These are phyloP conservation scores for Mycena metata DNA, from an alignment of 768 basidiomycete species.

Conservation along the genomic window DNA sequence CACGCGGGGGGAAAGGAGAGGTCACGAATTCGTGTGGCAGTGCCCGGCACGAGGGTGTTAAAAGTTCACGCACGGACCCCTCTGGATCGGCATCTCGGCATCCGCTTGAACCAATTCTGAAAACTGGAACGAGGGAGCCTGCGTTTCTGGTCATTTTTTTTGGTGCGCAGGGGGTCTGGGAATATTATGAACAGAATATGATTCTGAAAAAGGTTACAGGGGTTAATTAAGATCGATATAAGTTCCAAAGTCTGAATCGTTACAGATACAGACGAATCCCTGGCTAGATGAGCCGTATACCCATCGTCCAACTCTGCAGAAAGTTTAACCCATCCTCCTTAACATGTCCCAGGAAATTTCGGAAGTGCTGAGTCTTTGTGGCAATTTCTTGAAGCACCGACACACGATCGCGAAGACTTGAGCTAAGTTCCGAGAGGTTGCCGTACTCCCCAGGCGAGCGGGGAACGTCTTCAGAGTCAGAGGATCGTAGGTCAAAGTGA, in stretches of 20 bases:
- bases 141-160: too few species aligned
- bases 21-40: too few species aligned
- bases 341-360: neutral
- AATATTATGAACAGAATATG: too few species aligned
- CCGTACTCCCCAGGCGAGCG: neutral
- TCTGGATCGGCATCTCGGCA: constrained; percentile 1
- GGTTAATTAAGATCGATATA: neutral
- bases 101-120: neutral
- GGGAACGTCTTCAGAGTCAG: neutral
- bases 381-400: constrained; percentile 10
- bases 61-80: too few species aligned
- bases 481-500: too few species aligned
- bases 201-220: too few species aligned
- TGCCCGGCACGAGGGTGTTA: too few species aligned
- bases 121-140: too few species aligned
- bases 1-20: constrained; percentile 11
- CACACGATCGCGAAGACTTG: neutral
- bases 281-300: constrained; percentile 1
- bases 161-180: too few species aligned
- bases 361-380: neutral
- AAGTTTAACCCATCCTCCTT: constrained; percentile 4
- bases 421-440: neutral
- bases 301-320: constrained; percentile 7
- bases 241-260: too few species aligned
- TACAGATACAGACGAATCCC: neutral